Percentiles rank a stretch among this genome's conserved stretches.
Evolutionary conservation across 169 alveolate species (phyloP).

Genomic region (Plasmodium cynomolgi): DNA sequence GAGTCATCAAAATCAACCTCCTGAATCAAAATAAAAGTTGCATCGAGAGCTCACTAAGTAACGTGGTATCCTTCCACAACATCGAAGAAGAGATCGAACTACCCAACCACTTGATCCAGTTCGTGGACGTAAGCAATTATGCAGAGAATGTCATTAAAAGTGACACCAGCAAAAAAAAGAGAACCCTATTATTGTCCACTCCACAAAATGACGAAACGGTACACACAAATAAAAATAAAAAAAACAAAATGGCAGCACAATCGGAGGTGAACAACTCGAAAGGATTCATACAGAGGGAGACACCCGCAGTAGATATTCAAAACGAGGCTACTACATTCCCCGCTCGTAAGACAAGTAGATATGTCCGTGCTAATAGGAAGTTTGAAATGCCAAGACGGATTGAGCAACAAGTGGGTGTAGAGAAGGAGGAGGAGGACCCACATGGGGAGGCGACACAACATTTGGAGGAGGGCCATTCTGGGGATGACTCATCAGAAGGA

Average conservation of each 20-base stretch:
- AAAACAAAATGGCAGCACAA: not conserved
- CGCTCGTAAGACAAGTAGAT: not conserved
- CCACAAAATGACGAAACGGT: not conserved
- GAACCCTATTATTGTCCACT: not conserved
- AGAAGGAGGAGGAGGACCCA: not conserved
- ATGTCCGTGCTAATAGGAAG: conserved; percentile 10
- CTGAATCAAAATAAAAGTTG: conserved; percentile 22
- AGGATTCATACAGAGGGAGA: not conserved
- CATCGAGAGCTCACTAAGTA: conserved; percentile 21
- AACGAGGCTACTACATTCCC: not conserved
- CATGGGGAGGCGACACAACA: not conserved
- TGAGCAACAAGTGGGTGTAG: not conserved
- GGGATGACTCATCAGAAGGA: not conserved
- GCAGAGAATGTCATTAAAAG: conserved; percentile 7
- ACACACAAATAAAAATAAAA: conserved; percentile 2
- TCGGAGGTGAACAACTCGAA: not conserved
- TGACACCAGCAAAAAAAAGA: conserved; percentile 17
- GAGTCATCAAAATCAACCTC: conserved; percentile 29
- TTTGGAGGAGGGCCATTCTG: not conserved
- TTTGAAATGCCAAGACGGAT: conserved; percentile 49
- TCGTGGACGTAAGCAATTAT: conserved; percentile 24
- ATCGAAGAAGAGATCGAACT: conserved; percentile 43
- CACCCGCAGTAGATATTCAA: not conserved
- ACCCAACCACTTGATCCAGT: conserved; percentile 6
- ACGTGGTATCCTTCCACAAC: not conserved